Evolutionary conservation across 352 stramenopile genomes (phyloP), one percentile per base, ranked within the genome.

Genomic region (Pythium graminicola): DNA sequence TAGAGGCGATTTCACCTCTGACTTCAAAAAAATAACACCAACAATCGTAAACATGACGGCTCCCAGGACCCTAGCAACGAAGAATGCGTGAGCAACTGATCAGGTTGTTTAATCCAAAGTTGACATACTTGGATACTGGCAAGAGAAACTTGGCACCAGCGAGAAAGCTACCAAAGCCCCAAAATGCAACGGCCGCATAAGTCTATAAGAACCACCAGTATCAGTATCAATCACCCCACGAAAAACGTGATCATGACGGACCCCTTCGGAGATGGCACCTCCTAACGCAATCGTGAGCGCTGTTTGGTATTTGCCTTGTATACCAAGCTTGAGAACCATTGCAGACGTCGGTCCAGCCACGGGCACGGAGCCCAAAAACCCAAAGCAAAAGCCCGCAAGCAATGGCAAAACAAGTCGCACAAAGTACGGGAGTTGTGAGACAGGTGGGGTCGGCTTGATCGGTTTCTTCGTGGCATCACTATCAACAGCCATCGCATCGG

Each of bases 151-250:
- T 90, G 29, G 81, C 74, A 7, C 85, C 82, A 1, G 81, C 82
- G 28, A 95, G 62, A 47, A 95, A 93, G 59, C 82, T 93, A 2
- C 85, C 85, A 67, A 95, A 95, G 19, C 85, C 85, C 85, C 85
- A 95, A 42, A 93, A 95, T 38, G 85, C 85, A 31, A 95, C 86
- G 1, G 79, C 82, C 11, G 85, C 85, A 41, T 95, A 95, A 29
- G 83, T 93, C 84, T 48, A 53, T 24, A 54, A 45, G 26, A 47
- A 28, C 13, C 17, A 49, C n/a, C 36, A 56, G 11, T 14, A 4
- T 3, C 19, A 48, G 4, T 6, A 36, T 40, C 20, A 36, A 27
- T 35, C 19, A 19, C 26, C 24, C 16, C n/a, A 8, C 39, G 17
- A 31, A 14, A 36, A 10, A 31, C 9, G 31, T 9, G 9, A 9